These are phyloP conservation scores for Colletotrichum musicola DNA, from an alignment of 2,329 filamentous ascomycete species.

Conservation along the genomic window DNA sequence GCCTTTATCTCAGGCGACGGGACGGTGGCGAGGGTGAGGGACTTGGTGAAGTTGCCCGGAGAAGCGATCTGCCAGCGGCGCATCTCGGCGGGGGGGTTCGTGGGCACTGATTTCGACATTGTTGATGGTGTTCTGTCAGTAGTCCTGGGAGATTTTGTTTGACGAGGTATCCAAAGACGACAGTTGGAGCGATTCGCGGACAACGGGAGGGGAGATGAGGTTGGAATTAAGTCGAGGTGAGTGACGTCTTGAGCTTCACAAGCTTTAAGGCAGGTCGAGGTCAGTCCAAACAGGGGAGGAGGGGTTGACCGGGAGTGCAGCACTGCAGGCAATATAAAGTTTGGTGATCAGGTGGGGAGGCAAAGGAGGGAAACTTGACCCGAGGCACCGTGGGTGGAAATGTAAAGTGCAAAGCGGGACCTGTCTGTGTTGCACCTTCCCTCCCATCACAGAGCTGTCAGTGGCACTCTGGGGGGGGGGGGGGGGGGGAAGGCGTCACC, in stretches of 20 bases:
- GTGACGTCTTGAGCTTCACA: slow-evolving; percentile 8
- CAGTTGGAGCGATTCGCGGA: no score
- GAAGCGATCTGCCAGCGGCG: slow-evolving; percentile 41
- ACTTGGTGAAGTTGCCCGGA: slow-evolving; percentile 47
- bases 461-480: no score
- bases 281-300: no score
- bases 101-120: slow-evolving; percentile 3
- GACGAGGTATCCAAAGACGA: background rate
- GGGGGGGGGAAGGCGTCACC: no score
- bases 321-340: slow-evolving; percentile 21
- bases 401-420: background rate
- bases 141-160: no score
- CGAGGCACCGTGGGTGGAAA: background rate
- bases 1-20: slow-evolving; percentile 43
- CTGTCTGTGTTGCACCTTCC: no score
- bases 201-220: background rate
- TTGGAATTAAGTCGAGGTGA: background rate
- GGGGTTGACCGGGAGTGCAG: background rate
- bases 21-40: slow-evolving; percentile 46
- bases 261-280: background rate
- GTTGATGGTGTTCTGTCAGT: background rate
- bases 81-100: slow-evolving; percentile 27
- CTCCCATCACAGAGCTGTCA: no score
- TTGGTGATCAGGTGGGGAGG: slow-evolving; percentile 12
- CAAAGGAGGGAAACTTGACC: background rate